Conservation (phyloP, 208 protist genomes). For the Pavlovales sp. region DNA sequence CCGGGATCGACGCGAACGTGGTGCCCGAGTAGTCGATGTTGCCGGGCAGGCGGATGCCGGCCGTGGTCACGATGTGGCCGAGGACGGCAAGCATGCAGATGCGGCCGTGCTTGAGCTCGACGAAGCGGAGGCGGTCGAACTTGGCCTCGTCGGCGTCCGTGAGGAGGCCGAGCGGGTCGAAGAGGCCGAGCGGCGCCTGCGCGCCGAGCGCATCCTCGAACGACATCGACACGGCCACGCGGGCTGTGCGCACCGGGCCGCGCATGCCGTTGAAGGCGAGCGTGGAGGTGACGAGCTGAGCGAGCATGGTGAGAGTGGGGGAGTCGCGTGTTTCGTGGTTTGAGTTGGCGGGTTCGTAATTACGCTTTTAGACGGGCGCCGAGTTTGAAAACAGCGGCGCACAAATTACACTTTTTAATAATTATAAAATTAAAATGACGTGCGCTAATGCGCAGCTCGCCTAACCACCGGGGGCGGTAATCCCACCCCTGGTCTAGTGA, state of each 20-base stretch:
- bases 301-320: no score
- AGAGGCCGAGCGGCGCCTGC: constrained; percentile 31
- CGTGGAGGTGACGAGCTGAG: background rate
- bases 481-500: no score
- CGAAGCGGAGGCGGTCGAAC: constrained; percentile 17
- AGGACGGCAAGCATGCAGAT: constrained; percentile 19
- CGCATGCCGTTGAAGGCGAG: background rate
- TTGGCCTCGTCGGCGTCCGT: constrained; percentile 5
- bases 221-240: background rate
- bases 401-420: no score
- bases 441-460: no score
- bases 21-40: constrained; percentile 26
- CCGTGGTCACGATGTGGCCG: constrained; percentile 11
- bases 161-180: constrained; percentile 28
- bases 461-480: no score
- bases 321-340: no score
- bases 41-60: constrained; percentile 22
- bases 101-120: constrained; percentile 41
- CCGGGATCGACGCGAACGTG: constrained; percentile 27
- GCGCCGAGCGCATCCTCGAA: no score
- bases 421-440: no score
- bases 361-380: no score
- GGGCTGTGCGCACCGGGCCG: background rate
- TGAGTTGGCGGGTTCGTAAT: no score
- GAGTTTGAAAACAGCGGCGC: no score